Evolutionary conservation across 192 early-diverging fungal species (phyloP), one percentile per base, ranked within the genome.

Genomic region (Coemansia sp.): DNA sequence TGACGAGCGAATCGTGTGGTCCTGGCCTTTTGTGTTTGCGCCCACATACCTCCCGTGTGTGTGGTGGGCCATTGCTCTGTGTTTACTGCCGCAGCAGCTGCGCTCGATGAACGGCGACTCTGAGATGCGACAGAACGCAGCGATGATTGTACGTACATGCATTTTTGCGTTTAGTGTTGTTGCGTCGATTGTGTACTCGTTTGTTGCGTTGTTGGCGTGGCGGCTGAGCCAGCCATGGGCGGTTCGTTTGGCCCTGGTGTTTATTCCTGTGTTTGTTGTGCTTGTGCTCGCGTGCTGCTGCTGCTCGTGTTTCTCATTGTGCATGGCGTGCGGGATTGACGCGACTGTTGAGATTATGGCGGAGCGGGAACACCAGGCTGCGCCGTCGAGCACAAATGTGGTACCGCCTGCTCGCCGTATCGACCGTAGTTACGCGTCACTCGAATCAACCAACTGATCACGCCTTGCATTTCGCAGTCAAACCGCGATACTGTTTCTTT

Each of bases 221-320:
- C 71, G 79, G 11, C 68, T 88, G 12, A 82, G 81, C 56, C 71
- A 76, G 43, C 62, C 71, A 27, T 38, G 49, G 24, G 80, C 74
- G 14, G 69, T 88, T 18, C 74, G 73, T 41, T 66, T 90, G 74
- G 83, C 85, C 0, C 57, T 80, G 57, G 85, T 90, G 0, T 66
- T 92, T 52, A 78, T 89, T 20, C 90, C 90, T 8, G 70, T 88
- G 14, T 92, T 92, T 66, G 74, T 89, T 62, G 85, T 82, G 10
- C 66, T 71, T 45, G 49, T 53, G 3, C n/a, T 60, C 20, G 54
- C 53, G 14, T 82, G 75, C 64, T 78, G 75, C 69, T 74, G 69
- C 61, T 73, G 71, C 62, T 63, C 75, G 6, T 78, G 74, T 35
- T 18, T 74, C 6, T 64, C 71, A 19, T 57, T 68, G 61, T 69